phyloP scores from a whole-genome alignment of 2,329 filamentous ascomycete species.

The Colletotrichum sp. region DNA sequence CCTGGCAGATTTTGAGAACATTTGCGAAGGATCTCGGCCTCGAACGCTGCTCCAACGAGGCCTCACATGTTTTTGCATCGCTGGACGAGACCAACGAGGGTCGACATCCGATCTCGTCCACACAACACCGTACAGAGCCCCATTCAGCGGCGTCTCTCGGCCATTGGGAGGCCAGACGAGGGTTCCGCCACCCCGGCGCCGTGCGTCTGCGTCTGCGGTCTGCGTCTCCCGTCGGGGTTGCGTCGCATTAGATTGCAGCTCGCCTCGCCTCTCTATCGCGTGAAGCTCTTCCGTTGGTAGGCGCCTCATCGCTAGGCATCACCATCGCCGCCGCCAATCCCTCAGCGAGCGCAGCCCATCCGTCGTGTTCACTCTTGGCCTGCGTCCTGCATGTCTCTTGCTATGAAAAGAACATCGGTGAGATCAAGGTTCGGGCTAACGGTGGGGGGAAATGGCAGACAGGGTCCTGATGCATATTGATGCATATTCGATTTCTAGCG shows the following conservation, averaged over 20 bases:
- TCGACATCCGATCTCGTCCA: neutral
- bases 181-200: neutral
- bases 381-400: neutral
- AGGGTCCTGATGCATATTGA: neutral
- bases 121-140: neutral
- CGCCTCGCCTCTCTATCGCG: neutral
- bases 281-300: neutral
- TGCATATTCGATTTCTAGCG: neutral
- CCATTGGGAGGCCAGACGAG: neutral
- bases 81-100: neutral
- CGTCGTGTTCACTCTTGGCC: neutral
- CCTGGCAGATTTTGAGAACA: neutral
- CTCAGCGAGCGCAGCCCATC: neutral
- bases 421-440: neutral
- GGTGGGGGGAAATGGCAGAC: neutral
- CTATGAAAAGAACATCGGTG: conserved; percentile 7
- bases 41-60: neutral
- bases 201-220: neutral
- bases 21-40: conserved; percentile 8
- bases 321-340: neutral
- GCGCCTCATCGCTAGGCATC: neutral
- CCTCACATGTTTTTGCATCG: neutral
- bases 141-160: neutral
- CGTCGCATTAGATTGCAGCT: conserved; percentile 7
- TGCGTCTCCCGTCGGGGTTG: neutral